phyloP scores from a whole-genome alignment of 371 early-diverging fungal genomes.

The Haplosporangium sp. region DNA sequence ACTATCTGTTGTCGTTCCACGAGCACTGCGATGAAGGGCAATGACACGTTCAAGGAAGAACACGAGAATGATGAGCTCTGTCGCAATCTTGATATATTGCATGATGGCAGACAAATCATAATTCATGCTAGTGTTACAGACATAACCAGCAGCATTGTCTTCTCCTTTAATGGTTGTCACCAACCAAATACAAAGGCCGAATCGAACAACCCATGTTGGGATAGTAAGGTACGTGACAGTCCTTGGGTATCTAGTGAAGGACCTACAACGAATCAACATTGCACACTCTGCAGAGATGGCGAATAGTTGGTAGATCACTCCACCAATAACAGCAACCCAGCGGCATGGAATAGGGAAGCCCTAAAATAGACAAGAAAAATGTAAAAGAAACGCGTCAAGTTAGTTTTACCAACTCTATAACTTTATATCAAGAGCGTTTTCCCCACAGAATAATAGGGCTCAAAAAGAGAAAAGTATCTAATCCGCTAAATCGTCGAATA shows the following conservation, averaged over 20 bases:
- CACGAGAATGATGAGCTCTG: slow-evolving; percentile 39
- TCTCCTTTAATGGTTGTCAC: slow-evolving; percentile 33
- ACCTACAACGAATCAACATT: slow-evolving; percentile 53
- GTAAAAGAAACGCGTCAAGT: background rate
- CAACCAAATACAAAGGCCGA: slow-evolving; percentile 43
- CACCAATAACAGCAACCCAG: slow-evolving; percentile 46
- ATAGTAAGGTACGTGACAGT: slow-evolving; percentile 40
- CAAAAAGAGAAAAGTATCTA: too few relatives aligned
- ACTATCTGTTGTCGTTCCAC: slow-evolving; percentile 6
- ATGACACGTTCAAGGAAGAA: slow-evolving; percentile 55
- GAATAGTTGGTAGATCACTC: slow-evolving; percentile 47
- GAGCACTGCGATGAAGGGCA: slow-evolving; percentile 29
- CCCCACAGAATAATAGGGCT: too few relatives aligned
- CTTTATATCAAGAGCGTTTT: background rate
- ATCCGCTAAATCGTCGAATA: too few relatives aligned
- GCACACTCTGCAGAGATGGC: slow-evolving; percentile 55
- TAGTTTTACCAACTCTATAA: background rate
- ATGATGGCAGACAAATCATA: slow-evolving; percentile 32
- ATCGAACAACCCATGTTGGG: slow-evolving; percentile 44
- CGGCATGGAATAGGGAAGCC: slow-evolving; percentile 47
- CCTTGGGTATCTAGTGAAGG: slow-evolving; percentile 45
- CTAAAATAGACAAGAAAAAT: slow-evolving; percentile 15
- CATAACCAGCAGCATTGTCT: slow-evolving; percentile 24
- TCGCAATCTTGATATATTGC: slow-evolving; percentile 54
- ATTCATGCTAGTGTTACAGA: slow-evolving; percentile 33